Base-by-base conservation (phyloP, 345 rosid genomes). In the Gossypium stocksii region DNA sequence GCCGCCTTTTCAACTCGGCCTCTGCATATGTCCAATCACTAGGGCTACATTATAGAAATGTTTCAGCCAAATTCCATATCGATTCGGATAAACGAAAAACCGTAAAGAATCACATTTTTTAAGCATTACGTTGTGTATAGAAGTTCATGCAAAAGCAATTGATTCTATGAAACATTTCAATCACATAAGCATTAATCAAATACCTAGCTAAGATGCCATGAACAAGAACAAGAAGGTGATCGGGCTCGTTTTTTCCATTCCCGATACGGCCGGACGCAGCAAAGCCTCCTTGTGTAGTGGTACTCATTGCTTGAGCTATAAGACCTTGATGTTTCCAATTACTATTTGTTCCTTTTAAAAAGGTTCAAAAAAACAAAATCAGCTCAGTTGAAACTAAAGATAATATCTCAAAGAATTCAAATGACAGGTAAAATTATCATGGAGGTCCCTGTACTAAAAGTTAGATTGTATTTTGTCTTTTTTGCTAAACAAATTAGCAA, bases 181-280 rank as follows among this genome's bases (percentile, higher is more conserved):
- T 6, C 51, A 29, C 45, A 48, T 27, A 25, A 8, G 29, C 52
- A 46, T 22, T 45, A 66, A 25, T 23, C 54, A 66, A 66, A 72
- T 86, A 94, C 97, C 99, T 91, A 38, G 97, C 99, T 61, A 93
- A 80, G 72, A 95, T 95, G 62, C 99, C 99, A 44, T 95, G 99
- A 64, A 93, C 99, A 80, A 95, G 99, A 78, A 95, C 96, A 80
- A 95, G 94, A 76, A 95, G 99, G 82, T 95, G 99, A 87, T 95
- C 98, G 52, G 98, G 96, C 29, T 82, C 87, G 74, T 53, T 76
- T 77, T 80, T 85, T 49, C 83, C 87, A 80, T 82, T 86, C 8
- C 68, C 20, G 22, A 79, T 75, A 11, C 83, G 82, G 76, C 72
- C 77, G 0, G 87, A 79, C 2, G 87, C 72, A 20, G 81, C 81